Evolutionary conservation across 176 grass and related monocot genomes (phyloP).

Genomic region (Cocos nucifera): DNA sequence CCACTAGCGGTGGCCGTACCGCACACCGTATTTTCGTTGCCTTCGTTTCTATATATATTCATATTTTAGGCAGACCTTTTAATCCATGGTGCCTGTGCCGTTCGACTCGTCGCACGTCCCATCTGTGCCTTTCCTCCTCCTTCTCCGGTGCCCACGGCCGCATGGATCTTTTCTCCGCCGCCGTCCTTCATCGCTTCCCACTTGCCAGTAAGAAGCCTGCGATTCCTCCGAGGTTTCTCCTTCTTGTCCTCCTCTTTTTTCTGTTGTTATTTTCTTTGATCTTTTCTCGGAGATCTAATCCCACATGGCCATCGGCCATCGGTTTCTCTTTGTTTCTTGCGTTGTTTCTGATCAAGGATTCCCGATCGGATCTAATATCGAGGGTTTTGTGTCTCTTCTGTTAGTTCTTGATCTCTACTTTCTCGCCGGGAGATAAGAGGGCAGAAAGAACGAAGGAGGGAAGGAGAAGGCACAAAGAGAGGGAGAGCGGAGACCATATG

Average conservation of each 20-base stretch:
- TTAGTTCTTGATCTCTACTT: no score
- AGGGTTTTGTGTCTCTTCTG: not conserved
- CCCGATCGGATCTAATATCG: not conserved
- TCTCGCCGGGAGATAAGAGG: no score
- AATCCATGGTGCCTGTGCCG: not conserved
- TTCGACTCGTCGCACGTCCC: not conserved
- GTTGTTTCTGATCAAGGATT: not conserved
- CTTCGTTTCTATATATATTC: constrained; percentile 1
- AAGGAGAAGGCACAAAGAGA: no score
- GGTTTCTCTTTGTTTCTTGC: not conserved
- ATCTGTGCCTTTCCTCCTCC: not conserved
- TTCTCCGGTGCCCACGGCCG: not conserved
- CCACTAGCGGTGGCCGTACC: constrained; percentile 6
- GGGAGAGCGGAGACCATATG: no score
- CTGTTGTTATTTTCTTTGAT: not conserved
- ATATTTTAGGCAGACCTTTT: not conserved
- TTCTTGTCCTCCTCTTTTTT: no score
- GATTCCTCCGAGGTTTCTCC: not conserved
- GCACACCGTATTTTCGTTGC: not conserved
- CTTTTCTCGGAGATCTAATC: not conserved
- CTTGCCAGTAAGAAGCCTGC: not conserved
- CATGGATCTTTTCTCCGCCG: not conserved
- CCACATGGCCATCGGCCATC: not conserved
- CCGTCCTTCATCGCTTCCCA: not conserved
- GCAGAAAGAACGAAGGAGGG: no score